Evolutionary conservation across 257 asterid species (phyloP).

Genomic region (Henckelia pumila): DNA sequence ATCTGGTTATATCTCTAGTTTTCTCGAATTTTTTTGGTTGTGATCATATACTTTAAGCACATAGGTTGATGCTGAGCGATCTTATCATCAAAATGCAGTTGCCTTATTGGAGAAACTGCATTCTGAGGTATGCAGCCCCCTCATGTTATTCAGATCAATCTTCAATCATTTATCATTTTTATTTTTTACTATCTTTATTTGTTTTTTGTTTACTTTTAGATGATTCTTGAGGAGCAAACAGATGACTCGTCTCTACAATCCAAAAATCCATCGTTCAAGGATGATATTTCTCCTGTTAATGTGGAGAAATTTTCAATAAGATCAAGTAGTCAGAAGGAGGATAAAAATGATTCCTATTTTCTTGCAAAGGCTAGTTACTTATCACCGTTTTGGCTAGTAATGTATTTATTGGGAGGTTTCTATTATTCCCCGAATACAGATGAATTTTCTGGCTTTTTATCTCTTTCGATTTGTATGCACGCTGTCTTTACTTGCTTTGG

Average conservation of each 20-base stretch:
- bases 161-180: not conserved
- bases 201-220: not conserved
- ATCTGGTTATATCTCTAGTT: not conserved
- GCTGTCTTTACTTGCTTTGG: not conserved
- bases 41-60: not conserved
- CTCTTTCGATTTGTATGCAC: not conserved
- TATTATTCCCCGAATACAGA: slow-evolving; percentile 13
- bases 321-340: not conserved
- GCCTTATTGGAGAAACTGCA: not conserved
- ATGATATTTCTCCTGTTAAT: not conserved
- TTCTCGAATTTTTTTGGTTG: not conserved
- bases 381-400: not conserved
- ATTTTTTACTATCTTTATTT: not conserved
- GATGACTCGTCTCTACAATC: not conserved
- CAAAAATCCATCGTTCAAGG: not conserved
- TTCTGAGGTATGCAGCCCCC: not conserved
- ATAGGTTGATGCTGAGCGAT: slow-evolving; percentile 83
- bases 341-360: not conserved
- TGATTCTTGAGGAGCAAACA: not conserved
- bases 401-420: not conserved
- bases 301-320: not conserved
- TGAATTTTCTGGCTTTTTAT: not conserved
- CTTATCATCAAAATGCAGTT: slow-evolving; percentile 58
- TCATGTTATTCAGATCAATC: not conserved
- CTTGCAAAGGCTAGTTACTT: not conserved